phyloP scores from a whole-genome alignment of 345 rosid species.

The Rhodamnia rubescens region DNA sequence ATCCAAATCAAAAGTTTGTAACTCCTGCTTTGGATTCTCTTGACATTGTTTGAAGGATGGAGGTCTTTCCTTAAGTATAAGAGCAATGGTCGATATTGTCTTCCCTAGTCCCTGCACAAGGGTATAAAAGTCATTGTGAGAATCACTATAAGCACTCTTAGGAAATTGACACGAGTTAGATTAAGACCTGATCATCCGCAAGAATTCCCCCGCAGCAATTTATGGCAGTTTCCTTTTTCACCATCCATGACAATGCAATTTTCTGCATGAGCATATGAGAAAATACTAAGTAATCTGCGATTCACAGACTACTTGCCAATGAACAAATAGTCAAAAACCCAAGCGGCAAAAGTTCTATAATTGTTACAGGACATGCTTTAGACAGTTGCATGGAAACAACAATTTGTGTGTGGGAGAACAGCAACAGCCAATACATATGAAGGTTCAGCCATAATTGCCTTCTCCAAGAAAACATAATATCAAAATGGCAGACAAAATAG shows the following conservation, averaged over 20 bases:
- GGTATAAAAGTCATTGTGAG: background rate
- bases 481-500: background rate
- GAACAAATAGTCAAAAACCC: background rate
- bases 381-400: background rate
- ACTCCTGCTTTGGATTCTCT: conserved; percentile 20
- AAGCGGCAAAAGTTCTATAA: background rate
- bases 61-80: conserved; percentile 80
- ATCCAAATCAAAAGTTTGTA: conserved; percentile 62
- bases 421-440: background rate
- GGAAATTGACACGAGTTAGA: background rate
- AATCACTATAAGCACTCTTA: background rate
- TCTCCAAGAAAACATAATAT: background rate
- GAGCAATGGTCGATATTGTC: conserved; percentile 90
- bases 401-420: background rate
- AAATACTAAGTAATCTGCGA: background rate
- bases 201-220: conserved; percentile 94
- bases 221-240: conserved; percentile 59
- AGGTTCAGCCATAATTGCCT: background rate
- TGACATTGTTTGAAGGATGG: conserved; percentile 23
- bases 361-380: background rate
- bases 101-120: conserved; percentile 85
- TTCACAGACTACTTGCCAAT: background rate
- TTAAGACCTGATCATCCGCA: conserved; percentile 90
- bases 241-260: conserved; percentile 98
- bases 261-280: conserved; percentile 22